phyloP scores from a whole-genome alignment of 305 asterid species.

The Andrographis paniculata region DNA sequence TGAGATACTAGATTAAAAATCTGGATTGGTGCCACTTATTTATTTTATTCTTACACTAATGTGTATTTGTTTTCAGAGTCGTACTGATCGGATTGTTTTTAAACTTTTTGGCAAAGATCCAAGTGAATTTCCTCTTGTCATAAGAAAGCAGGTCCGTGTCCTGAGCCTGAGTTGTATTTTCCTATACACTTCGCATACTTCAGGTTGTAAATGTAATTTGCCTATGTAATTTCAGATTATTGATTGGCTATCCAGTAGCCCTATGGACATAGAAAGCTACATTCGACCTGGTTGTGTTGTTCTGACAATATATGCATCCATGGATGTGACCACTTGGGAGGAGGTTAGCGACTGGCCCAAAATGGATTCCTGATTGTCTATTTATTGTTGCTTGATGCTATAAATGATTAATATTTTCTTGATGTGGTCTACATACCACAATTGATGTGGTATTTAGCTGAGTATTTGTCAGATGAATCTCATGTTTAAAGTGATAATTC shows the following conservation, averaged over 20 bases:
- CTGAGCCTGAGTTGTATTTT: constrained; percentile 15
- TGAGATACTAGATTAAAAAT: constrained; percentile 5
- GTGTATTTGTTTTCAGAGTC: constrained; percentile 48
- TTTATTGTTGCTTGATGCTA: constrained; percentile 5
- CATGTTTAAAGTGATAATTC: background rate
- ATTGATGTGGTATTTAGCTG: background rate
- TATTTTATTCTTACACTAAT: constrained; percentile 13
- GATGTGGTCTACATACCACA: background rate
- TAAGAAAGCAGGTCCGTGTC: constrained; percentile 72
- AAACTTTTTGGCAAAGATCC: constrained; percentile 98
- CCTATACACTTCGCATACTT: constrained; percentile 12
- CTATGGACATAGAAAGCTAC: constrained; percentile 94
- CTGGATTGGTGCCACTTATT: background rate
- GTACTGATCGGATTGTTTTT: constrained; percentile 92
- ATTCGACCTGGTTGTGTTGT: constrained; percentile 94
- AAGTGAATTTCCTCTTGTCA: constrained; percentile 60
- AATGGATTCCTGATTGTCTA: constrained; percentile 11
- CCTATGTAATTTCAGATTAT: constrained; percentile 62
- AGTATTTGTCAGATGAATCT: background rate
- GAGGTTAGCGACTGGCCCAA: constrained; percentile 37
- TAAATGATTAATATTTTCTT: background rate
- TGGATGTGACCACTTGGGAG: constrained; percentile 82
- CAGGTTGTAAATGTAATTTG: constrained; percentile 13
- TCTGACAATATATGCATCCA: constrained; percentile 72
- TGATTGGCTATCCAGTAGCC: constrained; percentile 93